Percentiles rank a stretch among this genome's conserved stretches.
Conservation (phyloP, 495 filamentous ascomycete species). For the Cairneyella variabilis region DNA sequence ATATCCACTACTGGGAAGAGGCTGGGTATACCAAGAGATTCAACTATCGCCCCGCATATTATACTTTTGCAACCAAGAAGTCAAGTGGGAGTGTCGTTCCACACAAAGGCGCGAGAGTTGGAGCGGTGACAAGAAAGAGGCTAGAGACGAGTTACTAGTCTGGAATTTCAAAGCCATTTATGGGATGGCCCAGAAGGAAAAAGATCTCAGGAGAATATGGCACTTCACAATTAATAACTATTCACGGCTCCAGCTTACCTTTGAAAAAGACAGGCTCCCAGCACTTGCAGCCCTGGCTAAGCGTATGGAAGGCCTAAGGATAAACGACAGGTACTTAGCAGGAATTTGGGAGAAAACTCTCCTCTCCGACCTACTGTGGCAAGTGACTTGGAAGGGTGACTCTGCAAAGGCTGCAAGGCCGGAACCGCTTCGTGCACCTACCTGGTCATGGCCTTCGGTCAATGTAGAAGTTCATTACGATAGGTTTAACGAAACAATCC, state of each 20-base stretch:
- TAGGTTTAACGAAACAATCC: background rate
- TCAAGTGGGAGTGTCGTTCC: conserved; percentile 7
- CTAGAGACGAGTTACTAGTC: background rate
- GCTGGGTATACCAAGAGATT: conserved; percentile 12
- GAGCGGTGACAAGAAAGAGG: background rate
- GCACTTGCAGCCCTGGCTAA: conserved; percentile 4
- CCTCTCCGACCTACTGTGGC: conserved; percentile 7
- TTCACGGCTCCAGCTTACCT: background rate
- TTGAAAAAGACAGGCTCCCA: conserved; percentile 2
- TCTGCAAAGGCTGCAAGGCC: background rate
- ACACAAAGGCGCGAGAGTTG: conserved; percentile 4
- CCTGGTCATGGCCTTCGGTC: conserved; percentile 7
- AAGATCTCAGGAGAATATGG: background rate
- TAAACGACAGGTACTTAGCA: conserved; percentile 5
- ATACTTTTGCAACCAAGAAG: conserved; percentile 5
- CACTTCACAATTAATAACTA: background rate
- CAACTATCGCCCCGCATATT: conserved; percentile 10
- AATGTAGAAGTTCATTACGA: background rate
- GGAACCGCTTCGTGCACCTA: background rate
- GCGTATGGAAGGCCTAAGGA: background rate
- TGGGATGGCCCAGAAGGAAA: background rate
- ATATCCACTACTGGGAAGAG: conserved; percentile 1
- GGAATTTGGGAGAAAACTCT: conserved; percentile 13
- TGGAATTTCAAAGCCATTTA: background rate
- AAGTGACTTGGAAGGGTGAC: background rate